Evolutionary conservation across 225 moss, liverwort and hornwort species (phyloP), one percentile per base, ranked within the genome.

Genomic region (Anthoceros angustus): DNA sequence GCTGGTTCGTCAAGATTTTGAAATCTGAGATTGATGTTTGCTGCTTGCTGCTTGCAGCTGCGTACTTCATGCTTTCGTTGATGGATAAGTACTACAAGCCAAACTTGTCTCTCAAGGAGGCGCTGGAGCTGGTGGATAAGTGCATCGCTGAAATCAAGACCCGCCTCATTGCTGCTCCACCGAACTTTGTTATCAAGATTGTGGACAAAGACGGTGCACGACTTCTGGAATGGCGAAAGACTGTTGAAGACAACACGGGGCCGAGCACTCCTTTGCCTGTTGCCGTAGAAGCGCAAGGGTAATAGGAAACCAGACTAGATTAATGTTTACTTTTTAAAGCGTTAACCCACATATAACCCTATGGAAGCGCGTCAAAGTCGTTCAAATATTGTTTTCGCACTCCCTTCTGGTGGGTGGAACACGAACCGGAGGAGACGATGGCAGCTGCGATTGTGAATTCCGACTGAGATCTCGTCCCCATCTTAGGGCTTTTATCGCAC

Each of bases 71-170:
- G 43, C 82, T 95, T 60, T 95, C 95, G n/a, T 77, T 95, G 62
- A 85, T 95, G 90, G 95, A 95, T 82, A 86, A 90, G 63, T 95
- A 91, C 70, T 91, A 77, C 63, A 85, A 86, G 71, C 88, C 88
- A 74, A 80, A 88, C 75, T 86, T 95, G 90, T 78, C 88, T 5
- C 45, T 95, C 72, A 88, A 88, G 5, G 86, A 85, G 75, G 91
- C 95, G 61, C 72, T 95, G 73, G 85, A 75, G 50, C 72, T 95
- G 70, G 95, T 95, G 67, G 90, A 91, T 68, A 90, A 72, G 72
- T 91, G 95, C 68, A 91, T 95, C 61, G 74, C 76, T 43, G 95
- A 95, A 73, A 86, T 95, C 75, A 85, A 82, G 69, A 74, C 78
- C 43, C 73, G 95, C 61, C 77, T 95, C 69, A 85, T 91, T 74